Conservation (phyloP, 2,329 filamentous ascomycete species). For the Ophiocordyceps camponoti-rufipedis region DNA sequence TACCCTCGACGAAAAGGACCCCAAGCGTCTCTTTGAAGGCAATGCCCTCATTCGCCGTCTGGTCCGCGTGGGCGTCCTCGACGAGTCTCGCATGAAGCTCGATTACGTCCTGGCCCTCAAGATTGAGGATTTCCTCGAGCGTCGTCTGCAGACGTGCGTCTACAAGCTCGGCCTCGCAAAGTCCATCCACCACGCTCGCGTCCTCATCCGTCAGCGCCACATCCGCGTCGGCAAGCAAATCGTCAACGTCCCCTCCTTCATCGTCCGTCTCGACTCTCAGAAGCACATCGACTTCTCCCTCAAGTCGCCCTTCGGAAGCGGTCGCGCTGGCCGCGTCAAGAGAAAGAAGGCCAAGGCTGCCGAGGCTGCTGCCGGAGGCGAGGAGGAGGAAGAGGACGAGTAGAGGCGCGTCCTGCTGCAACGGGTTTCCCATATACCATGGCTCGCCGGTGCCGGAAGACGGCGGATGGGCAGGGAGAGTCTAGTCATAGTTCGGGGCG, state of each 20-base stretch:
- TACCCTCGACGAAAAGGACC: constrained; percentile 99
- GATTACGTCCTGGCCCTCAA: constrained; percentile 99
- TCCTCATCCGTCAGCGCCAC: constrained; percentile 98
- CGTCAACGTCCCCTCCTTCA: constrained; percentile 98
- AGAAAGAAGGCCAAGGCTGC: constrained; percentile 99
- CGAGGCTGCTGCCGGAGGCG: constrained; percentile 64
- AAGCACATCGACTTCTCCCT: constrained; percentile 99
- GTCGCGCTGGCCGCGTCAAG: constrained; percentile 89
- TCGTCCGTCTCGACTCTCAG: constrained; percentile 99
- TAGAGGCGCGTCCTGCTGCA: constrained; percentile 20
- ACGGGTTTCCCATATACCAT: constrained; percentile 12
- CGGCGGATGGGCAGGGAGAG: constrained; percentile 19
- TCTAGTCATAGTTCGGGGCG: constrained; percentile 32
- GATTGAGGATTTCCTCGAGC: constrained; percentile 99
- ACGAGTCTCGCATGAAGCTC: constrained; percentile 99
- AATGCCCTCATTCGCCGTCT: constrained; percentile 99
- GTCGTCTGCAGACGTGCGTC: constrained; percentile 97
- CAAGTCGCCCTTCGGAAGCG: constrained; percentile 93
- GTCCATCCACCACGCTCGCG: constrained; percentile 99
- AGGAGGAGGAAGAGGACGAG: constrained; percentile 74
- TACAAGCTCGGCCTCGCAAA: constrained; percentile 99
- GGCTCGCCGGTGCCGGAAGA: constrained; percentile 14
- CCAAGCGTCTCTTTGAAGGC: constrained; percentile 99
- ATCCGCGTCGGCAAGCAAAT: constrained; percentile 99
- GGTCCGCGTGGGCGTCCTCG: constrained; percentile 97